Evolutionary conservation across 148 eudicot species (phyloP), one percentile per base, ranked within the genome.

Genomic region (Gaultheria prostrata): DNA sequence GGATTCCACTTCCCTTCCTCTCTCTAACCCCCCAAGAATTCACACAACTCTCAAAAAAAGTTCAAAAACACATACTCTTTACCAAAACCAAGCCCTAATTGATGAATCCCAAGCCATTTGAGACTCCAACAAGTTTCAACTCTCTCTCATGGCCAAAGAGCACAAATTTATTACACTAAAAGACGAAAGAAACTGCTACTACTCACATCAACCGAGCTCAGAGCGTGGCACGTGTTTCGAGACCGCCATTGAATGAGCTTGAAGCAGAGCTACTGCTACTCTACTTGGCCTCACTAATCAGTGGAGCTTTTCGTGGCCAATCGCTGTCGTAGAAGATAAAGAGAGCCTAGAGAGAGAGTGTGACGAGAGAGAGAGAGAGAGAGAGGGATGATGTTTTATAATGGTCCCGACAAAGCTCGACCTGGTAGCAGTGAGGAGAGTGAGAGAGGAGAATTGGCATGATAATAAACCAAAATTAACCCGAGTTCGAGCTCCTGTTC

Each of bases 401-500:
- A 48, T 9, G 82, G 78, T 51, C 82, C 76, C 87, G 86, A 87
- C 87, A 87, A 84, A 82, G 82, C 67, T 77, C 82, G 88, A 85
- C 87, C 89, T 83, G 88, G 85, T 63, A 33, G 70, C 86, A 85
- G 91, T 83, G 67, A 85, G 65, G 84, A 13, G 72, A 67, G 35
- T 13, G 72, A 67, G 72, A 28, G 35, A 1, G 33, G n/a, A 49
- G 33, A n/a, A 39, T 39, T 3, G 4, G 43, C 43, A 39, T 39
- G 43, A 39, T 39, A 3, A 39, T 39, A 3, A 39, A 39, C 43
- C 43, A 39, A 39, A 39, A n/a, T n/a, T 39, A 3, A 39, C 43
- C 43, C 43, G 43, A 39, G 43, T 49, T 49, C 2, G 1, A 49
- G 53, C 53, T 49, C 53, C 3, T 39, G 9, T 12, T 9, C 51